These are phyloP conservation scores for Fusarium sp. DNA, from an alignment of 2,329 filamentous ascomycete genomes.

Conservation along the genomic window DNA sequence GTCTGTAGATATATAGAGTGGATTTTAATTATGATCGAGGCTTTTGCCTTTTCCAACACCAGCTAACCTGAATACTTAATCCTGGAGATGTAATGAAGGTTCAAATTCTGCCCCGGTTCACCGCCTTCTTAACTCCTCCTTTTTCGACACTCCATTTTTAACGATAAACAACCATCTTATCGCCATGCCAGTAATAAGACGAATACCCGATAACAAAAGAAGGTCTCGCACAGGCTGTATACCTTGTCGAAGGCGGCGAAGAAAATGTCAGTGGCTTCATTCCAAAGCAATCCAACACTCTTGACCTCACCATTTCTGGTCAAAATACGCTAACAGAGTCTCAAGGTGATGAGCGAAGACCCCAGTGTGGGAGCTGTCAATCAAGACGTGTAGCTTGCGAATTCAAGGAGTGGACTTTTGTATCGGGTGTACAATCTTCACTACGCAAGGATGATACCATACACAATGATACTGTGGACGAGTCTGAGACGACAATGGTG, in stretches of 20 bases:
- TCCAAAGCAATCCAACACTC: no score
- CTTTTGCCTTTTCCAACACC: no score
- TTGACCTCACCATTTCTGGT: no score
- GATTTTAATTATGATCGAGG: no score
- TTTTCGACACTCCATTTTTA: conserved; percentile 12
- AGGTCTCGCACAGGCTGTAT: conserved; percentile 32
- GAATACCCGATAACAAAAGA: conserved; percentile 35
- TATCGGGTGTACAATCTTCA: conserved; percentile 21
- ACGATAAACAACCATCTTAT: conserved; percentile 11
- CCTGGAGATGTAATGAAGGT: no score
- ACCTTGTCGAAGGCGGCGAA: conserved; percentile 36
- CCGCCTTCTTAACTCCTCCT: conserved; percentile 26
- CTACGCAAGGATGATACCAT: conserved; percentile 1
- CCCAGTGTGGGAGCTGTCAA: conserved; percentile 33
- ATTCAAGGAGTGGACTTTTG: conserved; percentile 40
- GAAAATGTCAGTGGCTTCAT: conserved; percentile 22
- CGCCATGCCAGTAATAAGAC: conserved; percentile 33
- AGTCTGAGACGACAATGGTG: conserved; percentile 7
- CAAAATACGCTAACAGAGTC: no score
- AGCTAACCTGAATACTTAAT: no score
- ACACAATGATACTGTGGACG: background rate
- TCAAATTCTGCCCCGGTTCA: background rate
- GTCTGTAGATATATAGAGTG: no score
- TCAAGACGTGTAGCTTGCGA: conserved; percentile 34
- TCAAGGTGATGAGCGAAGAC: conserved; percentile 34